A percentile compares a stretch with the other conserved stretches of the same genome.
These are phyloP conservation scores for Periconia macrospinosa DNA, from an alignment of 2,329 filamentous ascomycete species.

Conservation along the genomic window DNA sequence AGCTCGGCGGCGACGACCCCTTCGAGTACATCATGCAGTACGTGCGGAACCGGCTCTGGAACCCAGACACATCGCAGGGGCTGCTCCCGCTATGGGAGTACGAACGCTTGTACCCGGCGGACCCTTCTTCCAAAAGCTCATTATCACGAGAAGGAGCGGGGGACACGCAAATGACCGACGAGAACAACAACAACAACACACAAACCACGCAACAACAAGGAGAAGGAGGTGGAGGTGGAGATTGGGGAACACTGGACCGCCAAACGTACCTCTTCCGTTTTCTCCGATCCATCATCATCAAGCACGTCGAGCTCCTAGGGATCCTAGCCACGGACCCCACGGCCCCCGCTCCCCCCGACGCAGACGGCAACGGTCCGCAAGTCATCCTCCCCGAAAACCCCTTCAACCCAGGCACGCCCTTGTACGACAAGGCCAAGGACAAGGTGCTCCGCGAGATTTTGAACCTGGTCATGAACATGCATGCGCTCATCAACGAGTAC, in stretches of 20 bases:
- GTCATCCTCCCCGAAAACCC: background rate
- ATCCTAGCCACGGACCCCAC: constrained; percentile 66
- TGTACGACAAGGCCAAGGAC: constrained; percentile 54
- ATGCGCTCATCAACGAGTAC: constrained; percentile 92
- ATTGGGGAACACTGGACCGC: constrained; percentile 50
- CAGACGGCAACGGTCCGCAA: background rate
- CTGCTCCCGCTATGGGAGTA: constrained; percentile 72
- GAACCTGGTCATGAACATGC: constrained; percentile 85
- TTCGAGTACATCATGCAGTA: constrained; percentile 29
- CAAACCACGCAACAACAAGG: constrained; percentile 52
- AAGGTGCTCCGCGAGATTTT: constrained; percentile 77
- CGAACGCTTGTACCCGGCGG: constrained; percentile 70
- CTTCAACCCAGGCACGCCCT: background rate
- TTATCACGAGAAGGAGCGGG: no score
- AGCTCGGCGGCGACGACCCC: constrained; percentile 23
- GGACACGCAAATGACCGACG: no score
- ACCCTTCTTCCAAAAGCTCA: constrained; percentile 42
- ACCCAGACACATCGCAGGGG: constrained; percentile 48
- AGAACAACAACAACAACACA: no score
- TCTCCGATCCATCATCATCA: constrained; percentile 81
- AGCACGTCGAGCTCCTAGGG: constrained; percentile 83
- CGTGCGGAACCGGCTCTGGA: constrained; percentile 28
- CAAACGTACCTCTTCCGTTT: constrained; percentile 71
- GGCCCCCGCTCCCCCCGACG: background rate
- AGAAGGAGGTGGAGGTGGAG: no score